Conservation (phyloP, 768 basidiomycete species). For the Psilocybe sp. region DNA sequence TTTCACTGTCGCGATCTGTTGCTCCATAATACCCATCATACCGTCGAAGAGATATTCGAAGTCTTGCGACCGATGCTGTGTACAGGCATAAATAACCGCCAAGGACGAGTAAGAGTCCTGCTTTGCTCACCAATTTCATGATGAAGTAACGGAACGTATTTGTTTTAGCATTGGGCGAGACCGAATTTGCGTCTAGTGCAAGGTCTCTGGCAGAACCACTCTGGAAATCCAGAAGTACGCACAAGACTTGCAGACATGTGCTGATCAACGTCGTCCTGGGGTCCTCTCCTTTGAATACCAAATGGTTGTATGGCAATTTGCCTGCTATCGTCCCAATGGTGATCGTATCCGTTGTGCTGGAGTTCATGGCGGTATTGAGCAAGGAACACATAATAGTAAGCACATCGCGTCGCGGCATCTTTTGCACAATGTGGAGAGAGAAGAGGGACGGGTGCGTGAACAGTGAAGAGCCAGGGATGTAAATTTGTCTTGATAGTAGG, state of each 20-base stretch:
- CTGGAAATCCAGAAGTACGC: conserved; percentile 77
- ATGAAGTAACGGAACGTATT: conserved; percentile 93
- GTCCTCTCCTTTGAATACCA: conserved; percentile 89
- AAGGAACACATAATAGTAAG: conserved; percentile 91
- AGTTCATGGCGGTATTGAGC: conserved; percentile 86
- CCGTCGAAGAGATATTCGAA: conserved; percentile 83
- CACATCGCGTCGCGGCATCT: conserved; percentile 76
- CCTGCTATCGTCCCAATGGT: conserved; percentile 70
- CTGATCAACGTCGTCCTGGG: conserved; percentile 68
- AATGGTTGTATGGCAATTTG: conserved; percentile 84
- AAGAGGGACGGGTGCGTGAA: conserved; percentile 75
- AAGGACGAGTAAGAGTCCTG: conserved; percentile 9
- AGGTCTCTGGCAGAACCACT: conserved; percentile 67
- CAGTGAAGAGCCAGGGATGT: conserved; percentile 67
- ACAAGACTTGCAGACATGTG: conserved; percentile 75
- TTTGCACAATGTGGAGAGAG: conserved; percentile 74
- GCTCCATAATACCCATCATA: conserved; percentile 61
- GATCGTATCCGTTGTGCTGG: conserved; percentile 45
- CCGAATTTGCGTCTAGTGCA: conserved; percentile 38
- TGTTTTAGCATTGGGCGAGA: conserved; percentile 57
- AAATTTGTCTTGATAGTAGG: conserved; percentile 88
- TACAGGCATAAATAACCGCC: conserved; percentile 9
- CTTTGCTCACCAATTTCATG: conserved; percentile 72
- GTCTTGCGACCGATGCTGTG: conserved; percentile 85
- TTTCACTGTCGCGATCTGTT: conserved; percentile 72